Percentiles rank a stretch among this genome's conserved stretches.
These are phyloP conservation scores for Saccharomyces hybrid DNA, from an alignment of 1,139 yeast genomes.

Conservation along the genomic window DNA sequence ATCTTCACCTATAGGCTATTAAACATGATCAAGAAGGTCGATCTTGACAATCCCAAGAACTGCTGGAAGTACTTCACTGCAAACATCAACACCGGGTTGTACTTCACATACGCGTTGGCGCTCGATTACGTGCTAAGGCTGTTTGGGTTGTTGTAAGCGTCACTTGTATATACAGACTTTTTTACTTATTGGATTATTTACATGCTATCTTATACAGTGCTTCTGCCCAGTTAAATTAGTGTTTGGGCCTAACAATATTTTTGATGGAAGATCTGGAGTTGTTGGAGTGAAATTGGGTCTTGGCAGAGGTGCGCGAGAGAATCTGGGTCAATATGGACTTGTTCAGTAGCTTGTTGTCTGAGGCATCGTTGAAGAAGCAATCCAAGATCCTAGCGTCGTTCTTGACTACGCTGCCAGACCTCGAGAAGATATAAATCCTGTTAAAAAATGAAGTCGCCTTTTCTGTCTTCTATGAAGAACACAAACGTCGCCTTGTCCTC, in stretches of 20 bases:
- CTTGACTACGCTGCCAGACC: slow-evolving; percentile 27
- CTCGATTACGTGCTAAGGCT: slow-evolving; percentile 56
- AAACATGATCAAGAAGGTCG: slow-evolving; percentile 59
- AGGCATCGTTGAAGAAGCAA: slow-evolving; percentile 25
- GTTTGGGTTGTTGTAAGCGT: slow-evolving; percentile 22
- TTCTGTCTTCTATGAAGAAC: slow-evolving; percentile 21
- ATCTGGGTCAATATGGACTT: slow-evolving; percentile 1
- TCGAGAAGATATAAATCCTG: slow-evolving; percentile 23
- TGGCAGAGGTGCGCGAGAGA: background rate
- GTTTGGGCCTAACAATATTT: slow-evolving; percentile 1
- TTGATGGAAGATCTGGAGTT: slow-evolving; percentile 1
- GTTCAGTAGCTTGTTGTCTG: slow-evolving; percentile 1
- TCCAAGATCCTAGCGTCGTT: slow-evolving; percentile 28
- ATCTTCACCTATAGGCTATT: slow-evolving; percentile 63
- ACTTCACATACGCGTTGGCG: slow-evolving; percentile 67
- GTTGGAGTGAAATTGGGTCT: slow-evolving; percentile 2
- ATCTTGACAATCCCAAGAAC: slow-evolving; percentile 66
- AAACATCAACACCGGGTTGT: slow-evolving; percentile 75
- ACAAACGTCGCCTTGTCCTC: slow-evolving; percentile 27
- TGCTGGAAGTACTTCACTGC: slow-evolving; percentile 78
- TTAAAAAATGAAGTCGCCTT: slow-evolving; percentile 14
- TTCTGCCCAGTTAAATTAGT: background rate
- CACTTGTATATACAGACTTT: background rate
- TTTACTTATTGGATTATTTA: background rate
- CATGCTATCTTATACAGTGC: background rate